Percentiles rank a stretch among this genome's conserved stretches.
Conservation (phyloP, 2,329 filamentous ascomycete species). For the Dactylellina cionopaga region DNA sequence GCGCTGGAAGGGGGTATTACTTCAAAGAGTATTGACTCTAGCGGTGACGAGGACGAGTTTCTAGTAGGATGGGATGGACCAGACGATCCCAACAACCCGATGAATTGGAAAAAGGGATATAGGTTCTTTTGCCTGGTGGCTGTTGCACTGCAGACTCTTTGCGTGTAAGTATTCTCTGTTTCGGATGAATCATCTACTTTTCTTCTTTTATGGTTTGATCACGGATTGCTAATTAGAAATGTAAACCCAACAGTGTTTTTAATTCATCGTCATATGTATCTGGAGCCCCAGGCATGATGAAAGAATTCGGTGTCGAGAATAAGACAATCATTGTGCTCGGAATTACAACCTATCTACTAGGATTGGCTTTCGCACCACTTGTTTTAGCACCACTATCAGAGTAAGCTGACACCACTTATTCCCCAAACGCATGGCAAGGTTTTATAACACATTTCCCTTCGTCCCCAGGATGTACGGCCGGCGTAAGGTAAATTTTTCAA, state of each 20-base stretch:
- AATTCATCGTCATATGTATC: constrained; percentile 84
- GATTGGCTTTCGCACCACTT: constrained; percentile 76
- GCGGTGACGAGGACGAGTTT: constrained; percentile 37
- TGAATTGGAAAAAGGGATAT: constrained; percentile 73
- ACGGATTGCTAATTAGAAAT: constrained; percentile 61
- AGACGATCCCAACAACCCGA: constrained; percentile 61
- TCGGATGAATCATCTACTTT: no score
- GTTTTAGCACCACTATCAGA: constrained; percentile 79
- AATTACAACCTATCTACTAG: constrained; percentile 80
- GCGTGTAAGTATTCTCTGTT: constrained; percentile 65
- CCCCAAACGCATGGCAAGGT: neutral
- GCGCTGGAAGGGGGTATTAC: neutral
- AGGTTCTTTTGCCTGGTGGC: constrained; percentile 66
- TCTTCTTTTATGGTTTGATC: constrained; percentile 57
- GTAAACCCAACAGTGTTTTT: constrained; percentile 69
- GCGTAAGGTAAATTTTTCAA: constrained; percentile 60
- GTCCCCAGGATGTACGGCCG: constrained; percentile 68
- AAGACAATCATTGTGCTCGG: constrained; percentile 76
- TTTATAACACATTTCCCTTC: neutral
- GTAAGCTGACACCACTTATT: constrained; percentile 55
- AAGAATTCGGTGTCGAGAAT: constrained; percentile 70
- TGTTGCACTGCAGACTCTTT: constrained; percentile 69
- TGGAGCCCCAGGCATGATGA: constrained; percentile 63
- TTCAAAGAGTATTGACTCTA: constrained; percentile 9
- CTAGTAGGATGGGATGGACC: constrained; percentile 56